Percentiles rank a stretch among this genome's conserved stretches.
Conservation (phyloP, 441 rosid species). For the Populus trichocarpa region DNA sequence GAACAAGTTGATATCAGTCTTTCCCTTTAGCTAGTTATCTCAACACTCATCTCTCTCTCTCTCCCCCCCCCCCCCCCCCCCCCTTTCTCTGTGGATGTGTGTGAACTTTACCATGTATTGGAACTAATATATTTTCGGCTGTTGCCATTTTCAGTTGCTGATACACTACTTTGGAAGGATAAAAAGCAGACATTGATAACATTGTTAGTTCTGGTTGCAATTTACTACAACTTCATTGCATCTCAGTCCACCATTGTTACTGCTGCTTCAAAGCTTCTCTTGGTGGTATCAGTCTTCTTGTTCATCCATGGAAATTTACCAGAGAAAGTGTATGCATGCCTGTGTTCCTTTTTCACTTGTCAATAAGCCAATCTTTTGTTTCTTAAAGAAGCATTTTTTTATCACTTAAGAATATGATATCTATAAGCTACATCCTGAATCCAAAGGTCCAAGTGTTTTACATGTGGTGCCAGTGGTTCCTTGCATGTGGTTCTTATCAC, state of each 20-base stretch:
- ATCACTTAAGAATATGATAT: background rate
- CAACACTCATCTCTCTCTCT: background rate
- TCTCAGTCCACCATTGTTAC: conserved; percentile 49
- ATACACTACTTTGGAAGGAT: conserved; percentile 65
- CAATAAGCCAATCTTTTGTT: conserved; percentile 5
- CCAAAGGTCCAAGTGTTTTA: background rate
- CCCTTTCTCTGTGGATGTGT: background rate
- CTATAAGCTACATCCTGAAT: background rate
- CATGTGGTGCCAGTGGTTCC: conserved; percentile 1
- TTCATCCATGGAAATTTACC: conserved; percentile 66
- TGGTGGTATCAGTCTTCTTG: conserved; percentile 44
- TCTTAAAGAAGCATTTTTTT: background rate
- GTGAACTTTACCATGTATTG: background rate
- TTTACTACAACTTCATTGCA: conserved; percentile 70
- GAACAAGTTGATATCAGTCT: background rate
- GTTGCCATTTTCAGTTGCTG: conserved; percentile 57
- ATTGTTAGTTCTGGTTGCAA: conserved; percentile 49
- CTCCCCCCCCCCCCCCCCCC: no score
- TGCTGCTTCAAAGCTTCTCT: conserved; percentile 55
- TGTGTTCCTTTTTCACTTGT: conserved; percentile 10
- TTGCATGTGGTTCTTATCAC: conserved; percentile 1
- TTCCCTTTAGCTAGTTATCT: background rate
- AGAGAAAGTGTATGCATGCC: conserved; percentile 58
- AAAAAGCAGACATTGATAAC: conserved; percentile 45
- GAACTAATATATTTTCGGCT: conserved; percentile 9